These are phyloP conservation scores for Crotalaria pallida DNA, from an alignment of 306 rosid genomes.

Conservation along the genomic window DNA sequence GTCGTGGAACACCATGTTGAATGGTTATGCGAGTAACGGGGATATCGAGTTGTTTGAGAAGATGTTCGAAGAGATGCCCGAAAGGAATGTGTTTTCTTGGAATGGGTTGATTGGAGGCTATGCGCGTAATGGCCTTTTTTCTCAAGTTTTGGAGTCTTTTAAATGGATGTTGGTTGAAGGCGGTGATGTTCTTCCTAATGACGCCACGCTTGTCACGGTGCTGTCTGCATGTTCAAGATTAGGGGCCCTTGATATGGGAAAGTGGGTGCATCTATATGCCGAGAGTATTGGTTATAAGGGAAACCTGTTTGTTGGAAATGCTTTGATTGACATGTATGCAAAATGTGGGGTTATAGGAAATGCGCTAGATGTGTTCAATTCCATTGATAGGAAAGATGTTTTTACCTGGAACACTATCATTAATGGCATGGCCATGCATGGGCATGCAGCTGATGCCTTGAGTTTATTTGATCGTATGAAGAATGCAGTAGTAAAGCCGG, in stretches of 20 bases:
- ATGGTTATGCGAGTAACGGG: conserved; percentile 55
- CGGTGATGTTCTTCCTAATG: conserved; percentile 50
- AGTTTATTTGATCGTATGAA: conserved; percentile 54
- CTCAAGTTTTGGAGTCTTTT: conserved; percentile 47
- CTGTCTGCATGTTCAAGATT: conserved; percentile 66
- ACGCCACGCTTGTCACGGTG: conserved; percentile 57
- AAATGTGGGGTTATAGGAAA: conserved; percentile 68
- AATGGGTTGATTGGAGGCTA: conserved; percentile 68
- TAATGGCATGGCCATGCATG: conserved; percentile 47
- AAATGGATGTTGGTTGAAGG: conserved; percentile 53
- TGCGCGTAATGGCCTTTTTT: conserved; percentile 35
- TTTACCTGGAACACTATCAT: conserved; percentile 44
- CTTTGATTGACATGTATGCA: conserved; percentile 57
- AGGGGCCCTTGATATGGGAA: conserved; percentile 82
- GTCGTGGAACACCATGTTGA: conserved; percentile 71
- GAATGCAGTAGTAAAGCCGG: conserved; percentile 39
- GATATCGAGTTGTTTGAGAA: conserved; percentile 46
- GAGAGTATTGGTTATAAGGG: conserved; percentile 42
- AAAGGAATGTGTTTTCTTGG: conserved; percentile 76
- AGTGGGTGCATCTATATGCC: conserved; percentile 46
- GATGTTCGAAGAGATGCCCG: conserved; percentile 63
- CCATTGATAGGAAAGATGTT: conserved; percentile 27
- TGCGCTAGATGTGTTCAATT: conserved; percentile 46
- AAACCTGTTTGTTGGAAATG: conserved; percentile 56
- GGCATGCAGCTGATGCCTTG: conserved; percentile 53